phyloP scores from a whole-genome alignment of 352 stramenopile species.

The Phytophthora pseudosyringae region DNA sequence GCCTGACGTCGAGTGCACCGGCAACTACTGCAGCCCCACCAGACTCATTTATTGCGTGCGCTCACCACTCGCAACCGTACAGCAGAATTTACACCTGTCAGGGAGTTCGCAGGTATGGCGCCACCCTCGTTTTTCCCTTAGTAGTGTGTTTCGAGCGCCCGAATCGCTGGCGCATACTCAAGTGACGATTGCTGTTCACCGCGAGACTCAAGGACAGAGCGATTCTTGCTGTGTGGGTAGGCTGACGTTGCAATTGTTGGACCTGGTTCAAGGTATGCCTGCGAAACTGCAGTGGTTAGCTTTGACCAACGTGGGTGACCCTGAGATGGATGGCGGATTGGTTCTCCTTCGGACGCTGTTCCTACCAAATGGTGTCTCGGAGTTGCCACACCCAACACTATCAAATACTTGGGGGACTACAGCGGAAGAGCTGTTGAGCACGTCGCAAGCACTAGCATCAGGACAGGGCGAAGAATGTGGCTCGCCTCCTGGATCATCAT shows the following conservation, averaged over 20 bases:
- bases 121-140: slow-evolving; percentile 53
- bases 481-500: slow-evolving; percentile 18
- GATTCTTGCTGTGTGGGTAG: slow-evolving; percentile 38
- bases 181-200: slow-evolving; percentile 53
- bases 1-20: slow-evolving; percentile 14
- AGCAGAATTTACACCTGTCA: slow-evolving; percentile 55
- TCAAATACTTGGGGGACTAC: slow-evolving; percentile 40
- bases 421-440: slow-evolving; percentile 48
- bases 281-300: slow-evolving; percentile 68
- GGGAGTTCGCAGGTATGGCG: slow-evolving; percentile 53
- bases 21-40: not conserved
- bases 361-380: slow-evolving; percentile 56
- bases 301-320: slow-evolving; percentile 22
- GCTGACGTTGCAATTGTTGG: slow-evolving; percentile 43
- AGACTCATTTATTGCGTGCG: slow-evolving; percentile 54
- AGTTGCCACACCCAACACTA: slow-evolving; percentile 49
- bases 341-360: slow-evolving; percentile 67
- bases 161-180: slow-evolving; percentile 46
- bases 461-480: slow-evolving; percentile 1
- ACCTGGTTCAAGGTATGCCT: slow-evolving; percentile 65
- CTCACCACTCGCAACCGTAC: slow-evolving; percentile 45
- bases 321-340: slow-evolving; percentile 17
- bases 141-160: slow-evolving; percentile 50
- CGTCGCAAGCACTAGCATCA: not conserved
- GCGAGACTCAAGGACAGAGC: slow-evolving; percentile 44